Evolutionary conservation across 2,329 filamentous ascomycete genomes (phyloP).

Genomic region (Aschersonia sp.): DNA sequence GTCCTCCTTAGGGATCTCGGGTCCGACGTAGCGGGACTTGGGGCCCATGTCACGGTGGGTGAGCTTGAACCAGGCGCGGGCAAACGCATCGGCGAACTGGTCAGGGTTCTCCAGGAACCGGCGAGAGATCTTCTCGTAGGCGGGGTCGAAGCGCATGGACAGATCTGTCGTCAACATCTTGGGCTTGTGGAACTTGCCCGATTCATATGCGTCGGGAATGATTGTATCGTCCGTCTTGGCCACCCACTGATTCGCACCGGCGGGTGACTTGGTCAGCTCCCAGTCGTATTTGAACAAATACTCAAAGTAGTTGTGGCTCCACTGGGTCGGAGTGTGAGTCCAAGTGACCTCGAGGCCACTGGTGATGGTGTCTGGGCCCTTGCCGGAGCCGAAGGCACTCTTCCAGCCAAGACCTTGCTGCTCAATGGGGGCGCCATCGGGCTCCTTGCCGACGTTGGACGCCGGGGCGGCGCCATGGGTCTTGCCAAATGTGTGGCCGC

Average conservation of each 20-base stretch:
- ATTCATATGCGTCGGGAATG: constrained; percentile 58
- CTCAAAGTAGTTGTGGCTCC: constrained; percentile 61
- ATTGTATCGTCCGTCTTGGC: constrained; percentile 52
- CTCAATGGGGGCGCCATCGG: constrained; percentile 48
- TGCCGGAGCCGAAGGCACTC: constrained; percentile 49
- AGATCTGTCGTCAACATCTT: constrained; percentile 67
- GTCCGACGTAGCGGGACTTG: constrained; percentile 54
- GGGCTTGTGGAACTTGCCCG: constrained; percentile 58
- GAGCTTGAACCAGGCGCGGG: constrained; percentile 71
- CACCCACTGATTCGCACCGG: constrained; percentile 63
- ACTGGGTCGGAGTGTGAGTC: constrained; percentile 63
- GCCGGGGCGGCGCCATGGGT: constrained; percentile 58
- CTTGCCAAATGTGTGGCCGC: constrained; percentile 70
- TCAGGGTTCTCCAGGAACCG: constrained; percentile 55
- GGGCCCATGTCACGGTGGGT: constrained; percentile 70
- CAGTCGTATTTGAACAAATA: constrained; percentile 69
- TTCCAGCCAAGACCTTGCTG: constrained; percentile 60
- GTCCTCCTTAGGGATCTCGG: constrained; percentile 55
- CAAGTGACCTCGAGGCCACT: constrained; percentile 67
- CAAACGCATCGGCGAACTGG: constrained; percentile 54
- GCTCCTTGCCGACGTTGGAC: constrained; percentile 52
- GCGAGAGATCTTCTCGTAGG: constrained; percentile 62
- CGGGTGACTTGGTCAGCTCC: constrained; percentile 62
- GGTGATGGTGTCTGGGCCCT: constrained; percentile 60
- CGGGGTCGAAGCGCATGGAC: constrained; percentile 54